Percentiles rank a stretch among this genome's conserved stretches.
These are phyloP conservation scores for Trypanosoma lewisi DNA, from an alignment of 208 protist genomes.

Conservation along the genomic window DNA sequence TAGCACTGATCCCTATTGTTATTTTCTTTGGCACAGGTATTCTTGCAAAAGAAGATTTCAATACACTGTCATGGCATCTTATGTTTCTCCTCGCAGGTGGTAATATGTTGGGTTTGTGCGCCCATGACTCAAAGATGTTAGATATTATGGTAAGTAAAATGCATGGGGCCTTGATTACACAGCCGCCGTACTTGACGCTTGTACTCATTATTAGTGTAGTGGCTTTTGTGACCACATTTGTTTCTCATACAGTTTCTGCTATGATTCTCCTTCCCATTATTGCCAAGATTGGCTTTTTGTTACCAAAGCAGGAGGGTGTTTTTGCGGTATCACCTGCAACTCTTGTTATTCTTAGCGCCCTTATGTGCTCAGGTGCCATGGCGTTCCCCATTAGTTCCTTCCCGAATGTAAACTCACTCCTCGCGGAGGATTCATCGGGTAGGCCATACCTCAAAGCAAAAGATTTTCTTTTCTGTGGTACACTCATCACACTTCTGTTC, in stretches of 20 bases:
- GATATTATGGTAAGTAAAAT: slow-evolving; percentile 77
- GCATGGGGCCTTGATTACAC: slow-evolving; percentile 47
- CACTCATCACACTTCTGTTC: slow-evolving; percentile 67
- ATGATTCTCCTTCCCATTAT: slow-evolving; percentile 93
- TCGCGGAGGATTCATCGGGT: slow-evolving; percentile 84
- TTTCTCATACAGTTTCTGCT: slow-evolving; percentile 93
- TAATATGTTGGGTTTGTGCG: slow-evolving; percentile 92
- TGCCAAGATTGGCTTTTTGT: slow-evolving; percentile 81
- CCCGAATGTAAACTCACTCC: slow-evolving; percentile 92
- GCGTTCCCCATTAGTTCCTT: slow-evolving; percentile 94
- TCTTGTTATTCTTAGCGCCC: slow-evolving; percentile 77
- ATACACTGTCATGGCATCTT: slow-evolving; percentile 91
- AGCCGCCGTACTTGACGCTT: slow-evolving; percentile 68
- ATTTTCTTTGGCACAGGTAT: slow-evolving; percentile 93
- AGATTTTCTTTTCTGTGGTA: slow-evolving; percentile 88
- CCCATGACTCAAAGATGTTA: slow-evolving; percentile 82
- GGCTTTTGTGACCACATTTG: slow-evolving; percentile 84
- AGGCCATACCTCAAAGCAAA: slow-evolving; percentile 84
- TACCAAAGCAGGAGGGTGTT: slow-evolving; percentile 50
- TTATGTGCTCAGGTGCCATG: slow-evolving; percentile 92
- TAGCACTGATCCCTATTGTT: slow-evolving; percentile 90
- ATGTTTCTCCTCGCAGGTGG: slow-evolving; percentile 93
- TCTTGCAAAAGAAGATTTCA: slow-evolving; percentile 91
- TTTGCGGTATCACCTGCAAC: slow-evolving; percentile 68
- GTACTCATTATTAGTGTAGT: slow-evolving; percentile 61